Conservation (phyloP, 495 filamentous ascomycete genomes). For the Talaromyces wortmannii region DNA sequence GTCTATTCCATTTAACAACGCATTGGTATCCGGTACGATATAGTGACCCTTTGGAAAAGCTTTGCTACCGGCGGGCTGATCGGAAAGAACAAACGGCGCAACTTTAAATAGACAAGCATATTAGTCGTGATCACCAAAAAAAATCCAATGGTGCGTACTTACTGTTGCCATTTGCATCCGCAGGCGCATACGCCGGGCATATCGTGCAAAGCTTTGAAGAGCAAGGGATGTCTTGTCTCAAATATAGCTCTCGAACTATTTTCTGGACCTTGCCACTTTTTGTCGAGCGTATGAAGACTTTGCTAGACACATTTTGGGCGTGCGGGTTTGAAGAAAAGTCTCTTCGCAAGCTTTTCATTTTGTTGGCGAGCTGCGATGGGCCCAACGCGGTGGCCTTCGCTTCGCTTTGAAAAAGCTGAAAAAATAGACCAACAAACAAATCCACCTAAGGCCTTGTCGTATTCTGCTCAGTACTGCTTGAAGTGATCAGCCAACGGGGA, state of each 20-base stretch:
- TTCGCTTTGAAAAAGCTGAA: neutral
- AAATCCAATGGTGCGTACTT: constrained; percentile 10
- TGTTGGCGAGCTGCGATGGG: constrained; percentile 6
- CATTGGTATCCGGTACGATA: constrained; percentile 93
- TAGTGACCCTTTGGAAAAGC: constrained; percentile 84
- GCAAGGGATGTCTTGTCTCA: constrained; percentile 94
- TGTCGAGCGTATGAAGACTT: constrained; percentile 88
- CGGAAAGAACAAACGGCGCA: constrained; percentile 78
- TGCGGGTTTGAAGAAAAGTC: constrained; percentile 60
- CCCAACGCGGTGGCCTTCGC: neutral
- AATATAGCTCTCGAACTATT: constrained; percentile 92
- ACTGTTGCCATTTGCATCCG: constrained; percentile 74
- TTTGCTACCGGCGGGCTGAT: constrained; percentile 75
- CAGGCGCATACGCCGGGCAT: constrained; percentile 65
- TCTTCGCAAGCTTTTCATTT: constrained; percentile 88
- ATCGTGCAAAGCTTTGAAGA: constrained; percentile 79
- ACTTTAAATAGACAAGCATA: constrained; percentile 39
- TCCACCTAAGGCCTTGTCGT: neutral
- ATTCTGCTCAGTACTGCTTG: neutral
- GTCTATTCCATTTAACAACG: constrained; percentile 91
- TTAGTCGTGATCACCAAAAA: neutral
- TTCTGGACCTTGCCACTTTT: constrained; percentile 97
- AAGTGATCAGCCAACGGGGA: neutral
- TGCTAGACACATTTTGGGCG: constrained; percentile 76
- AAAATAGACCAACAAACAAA: neutral